A percentile compares a stretch with the other conserved stretches of the same genome.
Evolutionary conservation across 257 asterid species (phyloP).

Genomic region (Solanum chmielewskii): DNA sequence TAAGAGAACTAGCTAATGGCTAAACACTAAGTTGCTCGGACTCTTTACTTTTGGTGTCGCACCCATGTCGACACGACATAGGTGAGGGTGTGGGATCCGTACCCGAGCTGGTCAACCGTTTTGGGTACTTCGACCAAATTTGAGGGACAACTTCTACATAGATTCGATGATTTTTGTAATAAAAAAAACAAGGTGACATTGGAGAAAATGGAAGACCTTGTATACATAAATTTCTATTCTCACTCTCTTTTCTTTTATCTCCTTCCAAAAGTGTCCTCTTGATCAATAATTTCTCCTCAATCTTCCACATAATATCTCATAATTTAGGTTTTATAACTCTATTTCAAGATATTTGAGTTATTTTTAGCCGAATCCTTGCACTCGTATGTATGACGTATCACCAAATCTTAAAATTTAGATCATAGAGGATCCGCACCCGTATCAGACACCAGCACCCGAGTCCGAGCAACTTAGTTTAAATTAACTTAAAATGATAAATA

Average conservation of each 20-base stretch:
- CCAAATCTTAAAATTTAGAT: neutral
- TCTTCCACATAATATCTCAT: neutral
- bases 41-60: neutral
- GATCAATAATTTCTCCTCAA: neutral
- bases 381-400: neutral
- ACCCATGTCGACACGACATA: neutral
- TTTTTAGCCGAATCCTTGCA: neutral
- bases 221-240: no score
- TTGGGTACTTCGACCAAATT: neutral
- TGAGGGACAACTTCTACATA: neutral
- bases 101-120: neutral
- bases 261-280: neutral
- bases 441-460: neutral
- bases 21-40: neutral
- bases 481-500: neutral
- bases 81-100: neutral
- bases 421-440: neutral
- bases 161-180: no score
- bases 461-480: neutral
- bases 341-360: neutral
- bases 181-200: neutral
- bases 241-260: neutral
- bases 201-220: neutral
- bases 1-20: neutral
- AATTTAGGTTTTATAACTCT: neutral